Base-by-base conservation (phyloP, 495 filamentous ascomycete species). In the Cryomyces antarcticus region DNA sequence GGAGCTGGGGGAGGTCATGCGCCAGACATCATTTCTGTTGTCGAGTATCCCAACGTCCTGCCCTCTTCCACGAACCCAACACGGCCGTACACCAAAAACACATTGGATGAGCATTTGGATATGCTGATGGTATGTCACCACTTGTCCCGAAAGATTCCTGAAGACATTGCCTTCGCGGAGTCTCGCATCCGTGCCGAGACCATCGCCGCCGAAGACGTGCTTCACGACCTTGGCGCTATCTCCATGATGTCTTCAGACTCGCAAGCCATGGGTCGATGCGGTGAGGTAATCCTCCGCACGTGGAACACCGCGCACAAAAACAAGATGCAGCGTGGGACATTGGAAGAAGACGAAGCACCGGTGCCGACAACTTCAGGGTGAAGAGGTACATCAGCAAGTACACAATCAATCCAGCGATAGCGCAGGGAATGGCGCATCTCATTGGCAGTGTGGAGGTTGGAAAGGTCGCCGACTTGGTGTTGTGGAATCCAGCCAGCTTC, bases 111-210 rank as follows among this genome's bases (percentile, higher is more conserved):
- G 63, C 89, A 97, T 61, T 72, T 95, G 1, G 89, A 96, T 59
- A 97, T 97, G 89, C 61, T 97, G 31, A 96, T 96, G 89, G 83
- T 93, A 28, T 97, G 89, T 71, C 89, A 97, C 55, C 92, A 97
- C 55, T 63, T 96, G 13, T 80, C 73, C 38, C 84, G 80, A 61
- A 75, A 92, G 55, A 95, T 95, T 45, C 82, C 85, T 43, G 89
- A 97, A 58, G 89, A 97, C 57, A 81, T 96, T 11, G 83, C 85
- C 1, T 97, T 97, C 51, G 89, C 89, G 35, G 89, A 97, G 62
- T 83, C 77, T 39, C 83, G 89, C 13, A 97, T 97, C 57, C 76
- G 89, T 29, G 81, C 83, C 39, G 85, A 97, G 62, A 97, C 89
- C 38, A 97, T 97, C 56, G 89, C 86, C 0, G 89, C 89, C 10